Evolutionary conservation across 305 asterid genomes (phyloP).

Genomic region (Ilex paraguariensis): DNA sequence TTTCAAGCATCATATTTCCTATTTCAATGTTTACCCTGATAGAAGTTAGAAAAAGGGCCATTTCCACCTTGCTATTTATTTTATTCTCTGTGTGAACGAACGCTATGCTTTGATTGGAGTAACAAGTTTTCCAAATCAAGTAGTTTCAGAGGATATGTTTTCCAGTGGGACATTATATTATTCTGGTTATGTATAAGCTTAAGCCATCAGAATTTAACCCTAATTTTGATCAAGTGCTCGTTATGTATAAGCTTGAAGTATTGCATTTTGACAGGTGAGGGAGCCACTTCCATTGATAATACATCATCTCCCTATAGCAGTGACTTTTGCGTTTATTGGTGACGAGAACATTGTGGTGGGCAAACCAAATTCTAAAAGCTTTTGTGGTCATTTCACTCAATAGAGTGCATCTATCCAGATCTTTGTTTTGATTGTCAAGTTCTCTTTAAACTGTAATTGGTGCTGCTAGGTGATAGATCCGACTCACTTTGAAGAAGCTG

Average conservation of each 20-base stretch:
- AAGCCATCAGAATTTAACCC: conserved; percentile 1
- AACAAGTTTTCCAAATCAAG: too few relatives aligned
- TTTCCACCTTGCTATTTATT: too few relatives aligned
- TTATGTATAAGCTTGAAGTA: neutral
- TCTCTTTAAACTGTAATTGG: conserved; percentile 3
- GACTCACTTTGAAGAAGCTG: conserved; percentile 79
- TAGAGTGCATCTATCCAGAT: conserved; percentile 5
- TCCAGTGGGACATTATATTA: too few relatives aligned
- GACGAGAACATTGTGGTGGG: conserved; percentile 62
- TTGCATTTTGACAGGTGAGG: conserved; percentile 57
- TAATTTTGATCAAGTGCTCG: conserved; percentile 13
- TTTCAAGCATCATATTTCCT: too few relatives aligned
- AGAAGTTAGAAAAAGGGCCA: too few relatives aligned
- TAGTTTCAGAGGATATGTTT: too few relatives aligned
- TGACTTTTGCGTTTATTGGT: conserved; percentile 81
- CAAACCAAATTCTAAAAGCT: conserved; percentile 3
- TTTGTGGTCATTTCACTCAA: neutral
- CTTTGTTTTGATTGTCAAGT: conserved; percentile 4
- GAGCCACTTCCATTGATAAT: conserved; percentile 87
- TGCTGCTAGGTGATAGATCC: conserved; percentile 76
- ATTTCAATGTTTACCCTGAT: too few relatives aligned
- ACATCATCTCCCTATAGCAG: conserved; percentile 91
- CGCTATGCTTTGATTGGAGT: too few relatives aligned
- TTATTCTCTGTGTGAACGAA: too few relatives aligned
- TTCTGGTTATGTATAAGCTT: too few relatives aligned